phyloP scores from a whole-genome alignment of 2,329 filamentous ascomycete genomes.

The Fulvia fulva region DNA sequence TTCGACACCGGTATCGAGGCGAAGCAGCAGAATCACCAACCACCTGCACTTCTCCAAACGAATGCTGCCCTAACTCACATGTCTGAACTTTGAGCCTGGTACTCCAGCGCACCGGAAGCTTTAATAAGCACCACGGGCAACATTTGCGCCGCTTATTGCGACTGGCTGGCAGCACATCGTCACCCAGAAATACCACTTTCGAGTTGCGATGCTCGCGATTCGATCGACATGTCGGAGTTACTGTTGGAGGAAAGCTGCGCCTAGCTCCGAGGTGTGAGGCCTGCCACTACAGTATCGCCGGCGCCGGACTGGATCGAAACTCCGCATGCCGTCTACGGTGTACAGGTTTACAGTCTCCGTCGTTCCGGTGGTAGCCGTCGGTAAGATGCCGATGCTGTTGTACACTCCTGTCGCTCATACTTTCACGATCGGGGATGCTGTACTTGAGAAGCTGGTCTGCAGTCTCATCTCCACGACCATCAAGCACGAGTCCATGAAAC shows the following conservation, averaged over 20 bases:
- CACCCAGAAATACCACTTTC: not conserved
- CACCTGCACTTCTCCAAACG: not conserved
- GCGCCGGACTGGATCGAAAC: not conserved
- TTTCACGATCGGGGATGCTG: not conserved
- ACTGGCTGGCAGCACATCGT: not conserved
- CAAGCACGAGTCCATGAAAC: no score
- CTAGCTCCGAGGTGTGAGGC: not conserved
- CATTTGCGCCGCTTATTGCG: not conserved
- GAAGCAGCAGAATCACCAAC: not conserved
- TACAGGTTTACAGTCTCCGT: not conserved
- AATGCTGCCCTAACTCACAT: not conserved
- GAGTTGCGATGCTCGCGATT: not conserved
- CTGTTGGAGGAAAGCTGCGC: not conserved
- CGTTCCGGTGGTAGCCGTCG: not conserved
- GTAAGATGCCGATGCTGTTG: not conserved
- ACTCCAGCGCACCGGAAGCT: not conserved
- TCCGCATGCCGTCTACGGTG: not conserved
- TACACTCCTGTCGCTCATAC: not conserved
- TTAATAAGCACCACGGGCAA: not conserved
- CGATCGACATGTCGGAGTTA: not conserved
- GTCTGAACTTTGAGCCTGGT: not conserved
- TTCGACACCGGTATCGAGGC: not conserved
- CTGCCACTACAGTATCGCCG: not conserved
- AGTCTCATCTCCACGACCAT: not conserved
- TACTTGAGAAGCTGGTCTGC: not conserved